These are phyloP conservation scores for Penicillium lividum DNA, from an alignment of 495 filamentous ascomycete species.

Conservation along the genomic window DNA sequence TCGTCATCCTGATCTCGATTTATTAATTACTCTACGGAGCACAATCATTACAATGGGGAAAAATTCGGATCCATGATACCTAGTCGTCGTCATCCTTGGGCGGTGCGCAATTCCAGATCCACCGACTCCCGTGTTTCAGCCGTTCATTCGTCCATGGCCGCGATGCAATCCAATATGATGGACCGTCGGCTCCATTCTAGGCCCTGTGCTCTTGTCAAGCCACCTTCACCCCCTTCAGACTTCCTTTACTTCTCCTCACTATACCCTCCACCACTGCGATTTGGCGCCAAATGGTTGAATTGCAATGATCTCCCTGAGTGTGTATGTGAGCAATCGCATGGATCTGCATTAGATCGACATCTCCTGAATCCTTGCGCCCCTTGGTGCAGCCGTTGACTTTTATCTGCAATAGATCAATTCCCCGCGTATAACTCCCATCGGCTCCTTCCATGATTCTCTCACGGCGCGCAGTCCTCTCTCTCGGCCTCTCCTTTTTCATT, in stretches of 20 bases:
- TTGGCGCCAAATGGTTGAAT: neutral
- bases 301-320: slow-evolving; percentile 6
- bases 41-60: neutral
- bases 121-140: slow-evolving; percentile 6
- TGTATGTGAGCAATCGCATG: neutral
- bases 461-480: slow-evolving; percentile 37
- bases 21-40: neutral
- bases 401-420: slow-evolving; percentile 21
- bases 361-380: neutral
- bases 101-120: slow-evolving; percentile 6
- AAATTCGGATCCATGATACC: neutral
- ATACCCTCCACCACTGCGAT: neutral
- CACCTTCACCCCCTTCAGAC: neutral
- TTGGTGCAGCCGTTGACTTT: slow-evolving; percentile 12
- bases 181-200: slow-evolving; percentile 3
- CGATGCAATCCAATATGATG: neutral
- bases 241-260: neutral
- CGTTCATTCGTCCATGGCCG: slow-evolving; percentile 5
- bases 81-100: slow-evolving; percentile 9
- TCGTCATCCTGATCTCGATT: slow-evolving; percentile 1
- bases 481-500: slow-evolving; percentile 40
- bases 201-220: neutral
- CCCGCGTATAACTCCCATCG: slow-evolving; percentile 14
- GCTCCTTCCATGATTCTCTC: slow-evolving; percentile 38
- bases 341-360: neutral